Conservation (phyloP, 108 stramenopile genomes). For the Stephanodiscus minutulus region DNA sequence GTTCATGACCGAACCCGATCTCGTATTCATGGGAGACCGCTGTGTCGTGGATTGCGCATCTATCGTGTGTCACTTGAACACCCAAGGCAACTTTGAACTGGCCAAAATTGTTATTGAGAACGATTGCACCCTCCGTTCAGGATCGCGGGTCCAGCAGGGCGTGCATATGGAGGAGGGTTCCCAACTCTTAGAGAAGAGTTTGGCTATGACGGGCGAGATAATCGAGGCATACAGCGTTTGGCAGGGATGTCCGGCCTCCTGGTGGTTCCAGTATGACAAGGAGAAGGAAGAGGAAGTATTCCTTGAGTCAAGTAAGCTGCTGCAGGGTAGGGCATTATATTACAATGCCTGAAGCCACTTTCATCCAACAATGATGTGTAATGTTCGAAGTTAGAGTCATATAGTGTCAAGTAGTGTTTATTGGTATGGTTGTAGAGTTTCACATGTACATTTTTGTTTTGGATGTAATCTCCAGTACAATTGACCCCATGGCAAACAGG, state of each 20-base stretch:
- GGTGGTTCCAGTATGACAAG: background rate
- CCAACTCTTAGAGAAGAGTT: slow-evolving; percentile 65
- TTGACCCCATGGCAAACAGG: too few species aligned
- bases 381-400: too few species aligned
- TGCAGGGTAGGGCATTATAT: background rate
- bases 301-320: background rate
- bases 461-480: too few species aligned
- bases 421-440: too few species aligned
- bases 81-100: slow-evolving; percentile 65
- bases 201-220: slow-evolving; percentile 66
- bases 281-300: background rate
- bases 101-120: slow-evolving; percentile 44
- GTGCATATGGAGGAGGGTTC: slow-evolving; percentile 54
- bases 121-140: slow-evolving; percentile 50
- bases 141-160: slow-evolving; percentile 60
- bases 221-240: slow-evolving; percentile 61
- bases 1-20: slow-evolving; percentile 68
- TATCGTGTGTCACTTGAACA: slow-evolving; percentile 66
- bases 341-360: background rate
- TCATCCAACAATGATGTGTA: background rate
- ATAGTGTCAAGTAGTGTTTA: too few species aligned
- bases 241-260: slow-evolving; percentile 62
- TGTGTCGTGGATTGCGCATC: slow-evolving; percentile 60
- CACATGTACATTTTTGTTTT: too few species aligned
- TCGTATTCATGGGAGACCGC: slow-evolving; percentile 63